phyloP scores from a whole-genome alignment of 306 rosid species.

The Oemleria cerasiformis region DNA sequence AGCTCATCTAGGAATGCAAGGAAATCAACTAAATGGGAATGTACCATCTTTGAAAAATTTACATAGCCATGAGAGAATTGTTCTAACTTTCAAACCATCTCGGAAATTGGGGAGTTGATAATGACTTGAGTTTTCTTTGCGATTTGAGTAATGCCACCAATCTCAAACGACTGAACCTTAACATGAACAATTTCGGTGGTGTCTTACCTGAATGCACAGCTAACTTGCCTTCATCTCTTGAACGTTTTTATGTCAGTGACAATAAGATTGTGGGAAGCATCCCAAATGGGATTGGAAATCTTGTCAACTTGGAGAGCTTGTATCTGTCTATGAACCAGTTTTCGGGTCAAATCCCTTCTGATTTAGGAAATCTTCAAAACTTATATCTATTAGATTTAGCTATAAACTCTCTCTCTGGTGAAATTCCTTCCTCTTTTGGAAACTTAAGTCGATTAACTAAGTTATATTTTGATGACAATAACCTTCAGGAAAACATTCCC shows the following conservation, averaged over 20 bases:
- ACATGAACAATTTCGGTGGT: slow-evolving; percentile 7
- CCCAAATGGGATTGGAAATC: slow-evolving; percentile 6
- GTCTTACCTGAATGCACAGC: background rate
- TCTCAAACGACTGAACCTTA: background rate
- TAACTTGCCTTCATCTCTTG: background rate
- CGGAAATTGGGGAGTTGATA: background rate
- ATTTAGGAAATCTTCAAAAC: slow-evolving; percentile 3
- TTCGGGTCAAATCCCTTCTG: background rate
- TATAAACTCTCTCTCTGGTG: background rate
- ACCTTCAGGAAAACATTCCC: slow-evolving; percentile 3
- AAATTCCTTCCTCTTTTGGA: slow-evolving; percentile 4
- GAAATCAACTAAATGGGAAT: background rate
- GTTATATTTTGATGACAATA: background rate
- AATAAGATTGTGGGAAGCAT: slow-evolving; percentile 5
- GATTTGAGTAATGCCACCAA: background rate
- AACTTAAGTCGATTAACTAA: background rate
- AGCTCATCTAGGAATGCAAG: background rate
- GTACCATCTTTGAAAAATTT: background rate
- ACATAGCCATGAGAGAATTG: background rate
- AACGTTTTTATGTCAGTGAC: background rate
- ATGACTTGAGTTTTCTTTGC: slow-evolving; percentile 5
- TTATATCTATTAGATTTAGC: background rate
- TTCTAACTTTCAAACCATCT: background rate
- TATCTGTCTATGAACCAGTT: background rate
- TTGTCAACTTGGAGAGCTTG: background rate